A percentile compares a stretch with the other conserved stretches of the same genome.
phyloP scores from a whole-genome alignment of 1,284 basidiomycete species.

The Malassezia psittaci region DNA sequence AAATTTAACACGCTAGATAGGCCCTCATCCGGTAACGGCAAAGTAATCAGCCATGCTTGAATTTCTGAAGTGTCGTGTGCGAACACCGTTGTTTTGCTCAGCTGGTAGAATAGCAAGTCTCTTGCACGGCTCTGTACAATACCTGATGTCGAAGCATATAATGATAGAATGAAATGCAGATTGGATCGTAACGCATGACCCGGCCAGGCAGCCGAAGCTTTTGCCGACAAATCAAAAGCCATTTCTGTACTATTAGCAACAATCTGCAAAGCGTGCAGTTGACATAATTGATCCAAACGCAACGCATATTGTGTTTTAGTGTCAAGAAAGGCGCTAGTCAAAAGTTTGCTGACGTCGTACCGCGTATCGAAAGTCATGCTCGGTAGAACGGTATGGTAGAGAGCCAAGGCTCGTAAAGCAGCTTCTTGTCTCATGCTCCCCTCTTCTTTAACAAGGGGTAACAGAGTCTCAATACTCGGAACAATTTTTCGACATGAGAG shows the following conservation, averaged over 20 bases:
- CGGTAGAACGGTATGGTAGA: slow-evolving; percentile 71
- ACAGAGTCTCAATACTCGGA: slow-evolving; percentile 24
- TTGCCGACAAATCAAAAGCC: slow-evolving; percentile 56
- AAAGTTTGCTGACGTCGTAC: slow-evolving; percentile 74
- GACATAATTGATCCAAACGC: slow-evolving; percentile 56
- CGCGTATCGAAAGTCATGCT: slow-evolving; percentile 63
- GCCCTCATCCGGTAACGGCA: slow-evolving; percentile 51
- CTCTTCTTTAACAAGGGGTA: slow-evolving; percentile 18
- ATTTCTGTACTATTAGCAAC: slow-evolving; percentile 21
- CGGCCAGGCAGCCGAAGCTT: slow-evolving; percentile 54
- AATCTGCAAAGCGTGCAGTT: slow-evolving; percentile 65
- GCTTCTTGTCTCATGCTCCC: slow-evolving; percentile 61
- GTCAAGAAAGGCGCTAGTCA: slow-evolving; percentile 53
- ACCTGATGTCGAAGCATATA: slow-evolving; percentile 18
- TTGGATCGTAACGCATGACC: slow-evolving; percentile 20
- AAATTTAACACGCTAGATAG: slow-evolving; percentile 61
- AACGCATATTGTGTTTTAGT: background rate
- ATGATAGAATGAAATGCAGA: slow-evolving; percentile 24
- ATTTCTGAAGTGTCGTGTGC: slow-evolving; percentile 68
- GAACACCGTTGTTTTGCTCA: slow-evolving; percentile 66
- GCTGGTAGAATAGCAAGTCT: slow-evolving; percentile 19
- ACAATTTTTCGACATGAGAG: slow-evolving; percentile 25
- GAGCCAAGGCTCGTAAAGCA: slow-evolving; percentile 66
- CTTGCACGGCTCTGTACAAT: slow-evolving; percentile 23
- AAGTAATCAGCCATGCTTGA: slow-evolving; percentile 61